Percentiles rank a stretch among this genome's conserved stretches.
phyloP scores from a whole-genome alignment of 75 land plant species.

The Selaginella tamariscina region DNA sequence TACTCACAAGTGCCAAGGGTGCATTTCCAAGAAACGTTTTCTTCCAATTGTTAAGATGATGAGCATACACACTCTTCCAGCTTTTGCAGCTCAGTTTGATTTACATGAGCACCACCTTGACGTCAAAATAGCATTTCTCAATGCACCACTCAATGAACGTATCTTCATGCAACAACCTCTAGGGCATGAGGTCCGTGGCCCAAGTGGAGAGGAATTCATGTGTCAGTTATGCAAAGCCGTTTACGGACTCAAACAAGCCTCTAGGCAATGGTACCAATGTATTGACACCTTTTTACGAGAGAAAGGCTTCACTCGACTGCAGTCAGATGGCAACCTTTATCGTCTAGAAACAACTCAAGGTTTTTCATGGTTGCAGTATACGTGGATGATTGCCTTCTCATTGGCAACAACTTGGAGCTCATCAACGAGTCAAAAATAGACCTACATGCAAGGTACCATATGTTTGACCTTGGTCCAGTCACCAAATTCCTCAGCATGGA shows the following conservation, averaged over 20 bases:
- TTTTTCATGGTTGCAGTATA: too few species aligned
- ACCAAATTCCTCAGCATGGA: too few species aligned
- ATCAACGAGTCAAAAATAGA: too few species aligned
- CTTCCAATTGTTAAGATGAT: background rate
- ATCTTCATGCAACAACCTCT: background rate
- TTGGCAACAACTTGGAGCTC: too few species aligned
- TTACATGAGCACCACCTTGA: background rate
- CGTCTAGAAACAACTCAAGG: too few species aligned
- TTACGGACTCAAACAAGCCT: background rate
- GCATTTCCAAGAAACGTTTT: slow-evolving; percentile 3
- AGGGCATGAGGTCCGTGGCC: background rate
- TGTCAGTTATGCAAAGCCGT: background rate
- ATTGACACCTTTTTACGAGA: background rate
- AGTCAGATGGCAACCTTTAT: background rate
- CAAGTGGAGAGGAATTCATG: background rate
- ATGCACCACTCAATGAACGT: too few species aligned
- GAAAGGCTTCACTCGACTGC: too few species aligned
- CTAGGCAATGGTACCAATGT: background rate
- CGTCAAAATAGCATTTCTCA: slow-evolving; percentile 4
- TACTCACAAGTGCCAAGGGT: background rate
- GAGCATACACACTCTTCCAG: slow-evolving; percentile 1
- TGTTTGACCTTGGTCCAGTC: too few species aligned
- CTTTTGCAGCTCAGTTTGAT: slow-evolving; percentile 5
- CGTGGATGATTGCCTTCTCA: too few species aligned
- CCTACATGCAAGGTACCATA: too few species aligned